Base-by-base conservation (phyloP, 164 flowering plant species). In the Nymphaea colorata region DNA sequence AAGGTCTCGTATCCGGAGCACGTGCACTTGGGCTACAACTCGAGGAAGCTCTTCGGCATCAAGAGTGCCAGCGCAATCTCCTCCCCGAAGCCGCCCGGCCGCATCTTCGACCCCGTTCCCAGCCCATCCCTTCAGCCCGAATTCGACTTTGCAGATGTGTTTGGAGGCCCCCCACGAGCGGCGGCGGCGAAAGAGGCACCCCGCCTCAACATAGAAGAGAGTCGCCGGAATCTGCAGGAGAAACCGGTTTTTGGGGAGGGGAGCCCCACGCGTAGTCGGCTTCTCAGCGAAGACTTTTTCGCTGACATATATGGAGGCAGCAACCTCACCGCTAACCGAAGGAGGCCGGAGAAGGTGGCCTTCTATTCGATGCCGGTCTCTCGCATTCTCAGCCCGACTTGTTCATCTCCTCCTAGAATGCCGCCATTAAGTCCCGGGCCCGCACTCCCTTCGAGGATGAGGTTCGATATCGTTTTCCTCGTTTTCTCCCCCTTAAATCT, bases 91-190 rank as follows among this genome's bases (percentile, higher is more conserved):
- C 16, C 42, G 15, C 15, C 64, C 64, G 0, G 14, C 5, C 11
- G 69, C 75, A 55, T 5, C 63, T 16, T 61, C 17, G 41, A 61
- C 15, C 6, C 41, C 5, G 53, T 5, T 5, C 53, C 7, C 5
- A 16, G 15, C 25, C 17, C 17, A 4, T 5, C 63, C 5, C 41
- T 15, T 5, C 11, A 25, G 25, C 63, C n/a, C 41, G 63, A 16
- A 5, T 64, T 88, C 42, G 93, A 93, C 73, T 94, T 94, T 67
- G 61, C 75, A 59, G 98, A 94, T 51, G 97, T 94, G 0, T 94
- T 91, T 62, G 98, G 97, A 3, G 98, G 98, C 5, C 98, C 98
- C 5, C 98, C 98, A 10, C 76, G 90, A 79, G 71, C 91, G 44
- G 74, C 76, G 62, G 83, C 96, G 41, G 36, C 75, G 57, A 83